phyloP scores from a whole-genome alignment of 2,329 filamentous ascomycete genomes.

The Ceratocystiopsis sp. region DNA sequence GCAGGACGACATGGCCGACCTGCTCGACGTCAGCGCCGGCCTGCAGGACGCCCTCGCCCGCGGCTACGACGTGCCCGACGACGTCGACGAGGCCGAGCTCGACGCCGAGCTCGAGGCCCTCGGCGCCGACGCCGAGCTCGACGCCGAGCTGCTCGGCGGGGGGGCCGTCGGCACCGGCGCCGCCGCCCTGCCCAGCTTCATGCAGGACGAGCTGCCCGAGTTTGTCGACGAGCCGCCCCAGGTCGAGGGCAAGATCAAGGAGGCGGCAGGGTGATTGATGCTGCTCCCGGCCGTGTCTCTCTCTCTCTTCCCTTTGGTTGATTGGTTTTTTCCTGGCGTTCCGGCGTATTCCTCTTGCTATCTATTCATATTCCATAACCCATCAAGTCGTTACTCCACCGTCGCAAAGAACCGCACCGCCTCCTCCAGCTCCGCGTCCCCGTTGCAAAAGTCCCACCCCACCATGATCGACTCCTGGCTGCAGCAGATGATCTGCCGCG shows the following conservation, averaged over 20 bases:
- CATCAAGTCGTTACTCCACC: slow-evolving; percentile 24
- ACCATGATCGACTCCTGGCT: slow-evolving; percentile 84
- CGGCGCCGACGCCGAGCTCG: slow-evolving; percentile 84
- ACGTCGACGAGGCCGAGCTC: slow-evolving; percentile 89
- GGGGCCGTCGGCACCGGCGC: slow-evolving; percentile 35
- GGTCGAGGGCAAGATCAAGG: slow-evolving; percentile 9
- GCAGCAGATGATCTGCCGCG: slow-evolving; percentile 82
- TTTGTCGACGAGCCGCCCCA: slow-evolving; percentile 82
- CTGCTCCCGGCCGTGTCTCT: too few species aligned
- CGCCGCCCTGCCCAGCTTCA: slow-evolving; percentile 59
- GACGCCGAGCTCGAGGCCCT: slow-evolving; percentile 93
- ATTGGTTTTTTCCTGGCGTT: not conserved
- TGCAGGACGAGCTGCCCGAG: slow-evolving; percentile 77
- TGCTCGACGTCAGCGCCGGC: slow-evolving; percentile 95
- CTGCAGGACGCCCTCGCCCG: slow-evolving; percentile 88
- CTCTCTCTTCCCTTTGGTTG: not conserved
- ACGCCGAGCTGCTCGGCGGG: slow-evolving; percentile 41
- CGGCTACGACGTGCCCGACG: slow-evolving; percentile 88
- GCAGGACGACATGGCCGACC: slow-evolving; percentile 97
- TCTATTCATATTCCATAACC: too few species aligned
- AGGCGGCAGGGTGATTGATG: slow-evolving; percentile 5
- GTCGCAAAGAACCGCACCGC: slow-evolving; percentile 62
- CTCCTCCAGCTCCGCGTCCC: slow-evolving; percentile 62
- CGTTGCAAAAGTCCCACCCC: slow-evolving; percentile 93
- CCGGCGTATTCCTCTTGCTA: not conserved